Evolutionary conservation across 2,329 filamentous ascomycete genomes (phyloP), one percentile per base, ranked within the genome.

Genomic region (Cercospora zeina): DNA sequence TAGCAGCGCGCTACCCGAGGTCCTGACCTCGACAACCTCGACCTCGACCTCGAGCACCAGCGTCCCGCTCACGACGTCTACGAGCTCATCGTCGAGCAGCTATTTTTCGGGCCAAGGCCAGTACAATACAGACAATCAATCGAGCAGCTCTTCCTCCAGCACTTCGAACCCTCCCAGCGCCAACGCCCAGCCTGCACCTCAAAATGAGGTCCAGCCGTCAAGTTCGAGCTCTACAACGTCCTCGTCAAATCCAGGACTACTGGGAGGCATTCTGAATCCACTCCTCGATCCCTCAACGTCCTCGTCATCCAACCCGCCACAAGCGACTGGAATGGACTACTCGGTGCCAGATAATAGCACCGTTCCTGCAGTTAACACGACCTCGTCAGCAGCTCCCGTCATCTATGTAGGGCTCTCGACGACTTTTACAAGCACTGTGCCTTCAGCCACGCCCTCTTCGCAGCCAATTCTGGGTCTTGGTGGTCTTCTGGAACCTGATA

Each of bases 391-490:
- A 14, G 56, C 57, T 3, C 47, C 62, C 36, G 67, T 70, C 8
- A 72, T 75, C 63, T 71, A 72, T 33, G 71, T 75, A 24, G 73
- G 73, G 14, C 62, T 76, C 9, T 56, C 58, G 19, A 61, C 49
- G 21, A 58, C 55, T 16, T 58, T 58, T 9, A 58, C 55, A 9
- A 58, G 55, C 39, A 50, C 39, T 30, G 31, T 58, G 14, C n/a
- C 55, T n/a, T 49, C 55, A 11, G 16, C 55, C n/a, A 58, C 55
- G 13, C 27, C 39, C 4, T 53, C 63, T 7, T 49, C 59, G 33
- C 53, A n/a, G 14, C 27, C 54, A 24, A 31, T 59, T n/a, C 36
- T 59, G 49, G 53, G 34, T 34, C 47, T 39, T 13, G 39, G 37
- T 19, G 60, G 55, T 21, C 47, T 55, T 27, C n/a, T 55, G 19